Evolutionary conservation across 2,329 filamentous ascomycete species (phyloP).

Genomic region (Beauveria varroae): DNA sequence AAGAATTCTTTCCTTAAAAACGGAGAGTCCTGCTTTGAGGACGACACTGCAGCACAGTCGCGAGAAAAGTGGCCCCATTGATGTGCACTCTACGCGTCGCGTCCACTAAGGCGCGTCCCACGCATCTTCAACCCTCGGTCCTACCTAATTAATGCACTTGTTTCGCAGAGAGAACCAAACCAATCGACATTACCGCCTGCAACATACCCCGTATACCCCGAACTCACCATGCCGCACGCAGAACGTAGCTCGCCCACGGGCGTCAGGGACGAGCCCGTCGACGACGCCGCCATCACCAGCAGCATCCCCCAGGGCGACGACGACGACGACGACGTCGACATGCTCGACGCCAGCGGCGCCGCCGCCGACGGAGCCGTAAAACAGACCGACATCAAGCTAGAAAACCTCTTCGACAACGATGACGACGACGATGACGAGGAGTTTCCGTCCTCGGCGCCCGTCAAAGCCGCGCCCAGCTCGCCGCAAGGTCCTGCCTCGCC

Average conservation of each 20-base stretch:
- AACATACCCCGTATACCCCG: background rate
- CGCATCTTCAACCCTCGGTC: background rate
- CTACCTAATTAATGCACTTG: background rate
- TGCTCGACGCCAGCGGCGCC: constrained; percentile 27
- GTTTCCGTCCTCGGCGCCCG: constrained; percentile 44
- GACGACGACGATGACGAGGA: constrained; percentile 58
- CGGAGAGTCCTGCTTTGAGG: background rate
- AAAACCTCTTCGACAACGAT: constrained; percentile 51
- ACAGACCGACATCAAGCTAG: constrained; percentile 45
- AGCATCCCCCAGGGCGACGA: constrained; percentile 22
- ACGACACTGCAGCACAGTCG: background rate
- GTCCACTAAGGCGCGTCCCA: constrained; percentile 3
- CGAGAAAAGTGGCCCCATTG: constrained; percentile 1
- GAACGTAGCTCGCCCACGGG: constrained; percentile 21
- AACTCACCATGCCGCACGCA: constrained; percentile 36
- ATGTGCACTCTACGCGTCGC: constrained; percentile 9
- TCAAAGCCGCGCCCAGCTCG: constrained; percentile 33
- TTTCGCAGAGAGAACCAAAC: background rate
- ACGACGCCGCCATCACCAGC: constrained; percentile 20
- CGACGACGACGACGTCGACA: constrained; percentile 31
- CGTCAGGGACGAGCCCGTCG: constrained; percentile 28
- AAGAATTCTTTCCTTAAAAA: too few species aligned
- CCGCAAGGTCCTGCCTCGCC: constrained; percentile 35
- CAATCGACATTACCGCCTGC: background rate
- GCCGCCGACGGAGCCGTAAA: constrained; percentile 22